These are phyloP conservation scores for Neofusicoccum umdonicola DNA, from an alignment of 2,329 filamentous ascomycete genomes.

Conservation along the genomic window DNA sequence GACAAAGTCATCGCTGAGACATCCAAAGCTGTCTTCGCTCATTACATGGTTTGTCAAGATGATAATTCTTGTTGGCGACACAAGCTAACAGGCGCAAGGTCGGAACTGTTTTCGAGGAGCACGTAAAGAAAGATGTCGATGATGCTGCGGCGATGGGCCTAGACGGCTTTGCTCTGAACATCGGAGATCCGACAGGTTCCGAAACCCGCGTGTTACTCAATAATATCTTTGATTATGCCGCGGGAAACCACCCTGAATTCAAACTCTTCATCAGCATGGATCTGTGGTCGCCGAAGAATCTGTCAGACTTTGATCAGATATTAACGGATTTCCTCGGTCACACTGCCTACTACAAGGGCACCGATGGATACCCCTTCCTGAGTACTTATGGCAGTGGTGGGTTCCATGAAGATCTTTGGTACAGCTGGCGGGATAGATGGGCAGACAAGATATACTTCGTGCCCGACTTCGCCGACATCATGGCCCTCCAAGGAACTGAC, in stretches of 20 bases:
- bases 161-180: background rate
- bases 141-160: background rate
- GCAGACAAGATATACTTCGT: slow-evolving; percentile 29
- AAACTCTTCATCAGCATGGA: slow-evolving; percentile 4
- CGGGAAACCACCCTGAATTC: background rate
- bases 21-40: background rate
- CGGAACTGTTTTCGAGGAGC: background rate
- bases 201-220: background rate
- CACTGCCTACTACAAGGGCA: background rate
- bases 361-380: background rate
- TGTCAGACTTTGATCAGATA: background rate
- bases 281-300: background rate
- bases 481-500: slow-evolving; percentile 33
- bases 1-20: background rate
- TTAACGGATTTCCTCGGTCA: slow-evolving; percentile 1
- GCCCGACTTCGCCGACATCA: slow-evolving; percentile 27
- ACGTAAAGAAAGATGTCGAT: background rate
- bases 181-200: background rate
- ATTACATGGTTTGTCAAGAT: background rate
- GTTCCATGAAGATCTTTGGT: background rate
- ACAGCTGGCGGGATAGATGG: background rate
- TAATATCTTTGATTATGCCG: background rate
- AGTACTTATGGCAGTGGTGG: background rate
- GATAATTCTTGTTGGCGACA: background rate
- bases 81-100: background rate